Conservation (phyloP, 2,329 filamentous ascomycete species). For the Cylindrodendrum hubeiense region DNA sequence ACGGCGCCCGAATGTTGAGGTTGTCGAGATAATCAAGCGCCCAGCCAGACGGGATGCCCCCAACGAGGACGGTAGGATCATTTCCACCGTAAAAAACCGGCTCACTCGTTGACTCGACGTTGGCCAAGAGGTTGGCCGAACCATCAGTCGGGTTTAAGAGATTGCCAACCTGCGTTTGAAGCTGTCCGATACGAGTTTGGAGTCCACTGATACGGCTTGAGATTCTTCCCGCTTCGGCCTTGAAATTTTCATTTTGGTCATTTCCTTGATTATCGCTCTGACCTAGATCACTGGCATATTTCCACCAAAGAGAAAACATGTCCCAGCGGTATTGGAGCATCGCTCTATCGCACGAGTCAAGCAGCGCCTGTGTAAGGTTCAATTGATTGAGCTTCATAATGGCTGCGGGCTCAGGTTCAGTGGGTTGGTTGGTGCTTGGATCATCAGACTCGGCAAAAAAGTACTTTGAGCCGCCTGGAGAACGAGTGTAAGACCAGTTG, state of each 20-base stretch:
- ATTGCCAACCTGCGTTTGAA: not conserved
- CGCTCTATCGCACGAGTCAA: conserved; percentile 36
- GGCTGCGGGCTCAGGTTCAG: not conserved
- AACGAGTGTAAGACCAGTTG: conserved; percentile 46
- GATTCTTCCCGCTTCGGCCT: too few species aligned
- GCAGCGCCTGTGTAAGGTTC: conserved; percentile 38
- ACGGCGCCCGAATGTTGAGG: not conserved
- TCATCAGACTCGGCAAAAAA: conserved; percentile 36
- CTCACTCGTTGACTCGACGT: conserved; percentile 38
- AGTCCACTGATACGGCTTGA: not conserved
- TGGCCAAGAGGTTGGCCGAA: too few species aligned
- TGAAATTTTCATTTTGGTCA: too few species aligned
- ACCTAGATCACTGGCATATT: conserved; percentile 45
- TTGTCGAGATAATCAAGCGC: conserved; percentile 50
- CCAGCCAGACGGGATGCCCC: conserved; percentile 54
- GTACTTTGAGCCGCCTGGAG: conserved; percentile 43
- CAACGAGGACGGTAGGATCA: conserved; percentile 56
- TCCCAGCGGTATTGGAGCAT: conserved; percentile 50
- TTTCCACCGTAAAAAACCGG: conserved; percentile 44
- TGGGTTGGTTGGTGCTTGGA: conserved; percentile 13
- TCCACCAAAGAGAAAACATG: conserved; percentile 58
- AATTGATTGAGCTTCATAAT: too few species aligned
- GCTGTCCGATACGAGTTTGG: not conserved
- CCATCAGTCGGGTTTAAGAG: not conserved
- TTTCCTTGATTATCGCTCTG: too few species aligned